Evolutionary conservation across 1,284 basidiomycete genomes (phyloP), one percentile per base, ranked within the genome.

Genomic region (Trichosporon sp.): DNA sequence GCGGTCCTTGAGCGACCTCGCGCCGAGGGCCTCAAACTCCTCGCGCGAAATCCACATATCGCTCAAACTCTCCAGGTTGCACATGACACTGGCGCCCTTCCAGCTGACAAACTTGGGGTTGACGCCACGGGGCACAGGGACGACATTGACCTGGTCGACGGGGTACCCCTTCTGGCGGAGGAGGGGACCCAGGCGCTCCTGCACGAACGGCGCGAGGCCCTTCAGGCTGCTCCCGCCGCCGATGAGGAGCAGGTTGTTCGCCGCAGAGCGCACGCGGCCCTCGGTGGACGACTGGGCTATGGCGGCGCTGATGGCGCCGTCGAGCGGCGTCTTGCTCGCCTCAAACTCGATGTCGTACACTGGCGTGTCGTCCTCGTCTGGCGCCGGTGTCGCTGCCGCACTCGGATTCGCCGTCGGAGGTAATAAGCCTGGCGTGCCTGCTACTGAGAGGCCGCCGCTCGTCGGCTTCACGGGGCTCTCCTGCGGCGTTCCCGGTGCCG

Each of bases 21-120:
- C 81, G 0, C 83, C 84, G 10, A 84, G 73, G 60, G 78, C 74
- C 54, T 82, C 90, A 93, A 93, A 98, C 78, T 99, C 95, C 52
- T 87, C 83, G 61, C 83, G 81, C 13, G 89, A 87, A 52, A 98
- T 83, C 93, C 95, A 98, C 69, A 97, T 81, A 72, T 99, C 95
- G 57, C 86, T 84, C 61, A 91, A 86, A 1, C 87, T 86, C 58
- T 98, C 95, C 84, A 99, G 89, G 78, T 92, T 91, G 31, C 89
- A 92, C 64, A 98, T 86, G 21, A 96, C 92, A n/a, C 90, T 87
- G 19, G 90, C 92, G 5, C 95, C 95, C 79, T 97, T 97, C 95
- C 95, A 99, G 23, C 88, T 88, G 44, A 98, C 84, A 58, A 92
- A 88, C 36, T 87, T 86, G 5, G 92, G 92, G 79, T 98, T 94